phyloP scores from a whole-genome alignment of 148 eudicot species.

The Polygonum maritimum region DNA sequence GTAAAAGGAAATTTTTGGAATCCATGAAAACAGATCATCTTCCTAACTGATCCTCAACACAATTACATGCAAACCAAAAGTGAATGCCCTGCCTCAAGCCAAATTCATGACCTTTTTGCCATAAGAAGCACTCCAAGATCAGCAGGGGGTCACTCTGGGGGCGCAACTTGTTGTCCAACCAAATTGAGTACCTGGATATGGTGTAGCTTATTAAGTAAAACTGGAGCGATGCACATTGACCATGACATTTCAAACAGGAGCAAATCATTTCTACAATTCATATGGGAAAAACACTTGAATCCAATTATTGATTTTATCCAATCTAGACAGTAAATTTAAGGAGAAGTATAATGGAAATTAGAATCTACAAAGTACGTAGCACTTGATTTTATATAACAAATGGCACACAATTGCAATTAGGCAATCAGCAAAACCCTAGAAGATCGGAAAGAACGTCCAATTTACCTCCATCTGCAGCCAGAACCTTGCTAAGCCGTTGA shows the following conservation, averaged over 20 bases:
- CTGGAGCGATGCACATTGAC: slow-evolving; percentile 1
- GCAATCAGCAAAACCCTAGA: background rate
- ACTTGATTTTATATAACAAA: too few species aligned
- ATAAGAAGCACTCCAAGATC: slow-evolving; percentile 77
- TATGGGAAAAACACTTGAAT: background rate
- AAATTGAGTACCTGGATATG: slow-evolving; percentile 80
- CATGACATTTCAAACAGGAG: too few species aligned
- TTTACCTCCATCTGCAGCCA: slow-evolving; percentile 89
- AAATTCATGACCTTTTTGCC: slow-evolving; percentile 86
- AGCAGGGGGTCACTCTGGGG: slow-evolving; percentile 85
- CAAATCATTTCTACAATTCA: background rate
- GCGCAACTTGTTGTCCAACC: slow-evolving; percentile 96
- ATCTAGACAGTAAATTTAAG: background rate
- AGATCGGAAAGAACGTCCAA: background rate
- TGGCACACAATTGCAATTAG: background rate
- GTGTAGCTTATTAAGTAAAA: background rate
- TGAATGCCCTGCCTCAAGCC: slow-evolving; percentile 15
- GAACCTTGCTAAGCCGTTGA: slow-evolving; percentile 80
- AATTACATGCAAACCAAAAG: background rate
- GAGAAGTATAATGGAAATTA: background rate
- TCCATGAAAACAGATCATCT: slow-evolving; percentile 1
- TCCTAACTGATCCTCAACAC: background rate
- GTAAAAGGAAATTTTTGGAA: background rate
- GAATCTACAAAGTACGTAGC: background rate
- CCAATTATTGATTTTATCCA: background rate